These are phyloP conservation scores for Pseudopithomyces chartarum DNA, from an alignment of 2,329 filamentous ascomycete species.

Conservation along the genomic window DNA sequence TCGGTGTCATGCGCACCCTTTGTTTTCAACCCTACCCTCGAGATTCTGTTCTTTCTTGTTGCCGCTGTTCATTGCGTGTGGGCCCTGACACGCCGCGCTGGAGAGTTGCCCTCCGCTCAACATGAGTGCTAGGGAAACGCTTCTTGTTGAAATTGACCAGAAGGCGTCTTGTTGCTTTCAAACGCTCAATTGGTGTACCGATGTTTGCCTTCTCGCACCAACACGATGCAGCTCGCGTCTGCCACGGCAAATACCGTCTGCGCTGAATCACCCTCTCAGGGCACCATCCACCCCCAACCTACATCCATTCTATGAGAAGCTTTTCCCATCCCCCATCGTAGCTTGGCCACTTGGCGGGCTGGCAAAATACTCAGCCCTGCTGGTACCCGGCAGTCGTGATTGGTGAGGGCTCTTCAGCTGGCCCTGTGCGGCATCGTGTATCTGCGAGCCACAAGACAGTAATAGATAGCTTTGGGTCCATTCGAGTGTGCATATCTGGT, in stretches of 20 bases:
- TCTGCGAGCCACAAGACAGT: conserved; percentile 5
- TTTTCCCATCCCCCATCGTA: not conserved
- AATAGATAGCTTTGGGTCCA: not conserved
- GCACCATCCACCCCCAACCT: not conserved
- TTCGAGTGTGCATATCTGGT: not conserved
- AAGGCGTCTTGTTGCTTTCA: no score
- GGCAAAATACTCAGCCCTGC: not conserved
- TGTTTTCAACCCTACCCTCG: no score
- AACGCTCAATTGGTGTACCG: not conserved
- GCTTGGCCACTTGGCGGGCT: not conserved
- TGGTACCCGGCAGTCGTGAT: not conserved
- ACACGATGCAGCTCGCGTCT: not conserved
- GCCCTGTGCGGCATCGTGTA: not conserved
- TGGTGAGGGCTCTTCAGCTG: not conserved
- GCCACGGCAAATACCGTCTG: not conserved
- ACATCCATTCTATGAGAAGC: not conserved
- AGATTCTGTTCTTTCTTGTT: no score
- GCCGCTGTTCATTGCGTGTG: no score
- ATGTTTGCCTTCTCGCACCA: not conserved
- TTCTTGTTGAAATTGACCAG: no score
- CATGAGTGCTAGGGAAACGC: no score
- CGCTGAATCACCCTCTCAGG: not conserved
- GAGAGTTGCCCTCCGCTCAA: no score
- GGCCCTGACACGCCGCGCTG: no score
- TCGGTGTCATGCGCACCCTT: no score